Evolutionary conservation across 306 rosid species (phyloP).

Genomic region (Coriaria nepalensis): DNA sequence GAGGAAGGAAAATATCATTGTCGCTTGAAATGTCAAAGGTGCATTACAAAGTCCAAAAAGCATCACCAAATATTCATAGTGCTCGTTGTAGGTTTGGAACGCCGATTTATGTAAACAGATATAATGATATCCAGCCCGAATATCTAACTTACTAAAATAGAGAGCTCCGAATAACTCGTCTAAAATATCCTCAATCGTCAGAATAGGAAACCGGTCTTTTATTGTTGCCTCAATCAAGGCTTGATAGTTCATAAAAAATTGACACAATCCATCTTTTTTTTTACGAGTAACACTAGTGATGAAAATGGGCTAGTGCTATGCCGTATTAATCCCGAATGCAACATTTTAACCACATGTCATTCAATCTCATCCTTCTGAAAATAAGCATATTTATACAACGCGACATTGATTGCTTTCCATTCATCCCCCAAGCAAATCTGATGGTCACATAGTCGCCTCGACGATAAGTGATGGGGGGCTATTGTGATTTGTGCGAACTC

Average conservation of each 20-base stretch:
- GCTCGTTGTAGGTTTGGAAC: neutral
- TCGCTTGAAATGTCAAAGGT: neutral
- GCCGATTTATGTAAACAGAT: neutral
- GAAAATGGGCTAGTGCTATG: neutral
- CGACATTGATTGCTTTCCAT: neutral
- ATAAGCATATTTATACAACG: neutral
- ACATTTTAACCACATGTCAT: neutral
- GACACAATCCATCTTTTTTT: neutral
- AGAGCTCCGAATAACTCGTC: too few relatives aligned
- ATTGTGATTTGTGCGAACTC: neutral
- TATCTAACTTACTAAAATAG: neutral
- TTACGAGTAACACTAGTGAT: too few relatives aligned
- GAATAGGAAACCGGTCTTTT: neutral
- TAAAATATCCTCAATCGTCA: neutral
- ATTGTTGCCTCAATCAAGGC: neutral
- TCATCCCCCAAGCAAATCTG: neutral
- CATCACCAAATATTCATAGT: neutral
- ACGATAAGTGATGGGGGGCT: neutral
- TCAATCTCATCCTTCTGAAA: neutral
- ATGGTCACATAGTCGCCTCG: neutral
- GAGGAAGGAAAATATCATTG: neutral
- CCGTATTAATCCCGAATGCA: neutral
- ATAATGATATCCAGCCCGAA: neutral
- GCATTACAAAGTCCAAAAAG: neutral
- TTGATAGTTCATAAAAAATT: neutral